phyloP scores from a whole-genome alignment of 2,329 filamentous ascomycete species.

The Phoma sp. region DNA sequence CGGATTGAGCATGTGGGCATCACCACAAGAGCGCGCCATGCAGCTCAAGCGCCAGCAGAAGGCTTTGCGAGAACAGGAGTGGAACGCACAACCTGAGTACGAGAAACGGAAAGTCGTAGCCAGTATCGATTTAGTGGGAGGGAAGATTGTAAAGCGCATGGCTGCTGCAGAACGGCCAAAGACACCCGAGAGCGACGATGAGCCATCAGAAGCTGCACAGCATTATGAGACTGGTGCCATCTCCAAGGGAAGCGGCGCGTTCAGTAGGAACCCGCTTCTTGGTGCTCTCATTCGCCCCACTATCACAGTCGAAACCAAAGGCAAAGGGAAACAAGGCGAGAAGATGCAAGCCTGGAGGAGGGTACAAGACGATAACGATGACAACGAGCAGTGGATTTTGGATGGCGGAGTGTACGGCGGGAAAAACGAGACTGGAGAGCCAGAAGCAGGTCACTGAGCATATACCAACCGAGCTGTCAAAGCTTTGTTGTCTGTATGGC shows the following conservation, averaged over 20 bases:
- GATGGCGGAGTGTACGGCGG: slow-evolving; percentile 60
- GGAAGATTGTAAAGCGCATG: slow-evolving; percentile 78
- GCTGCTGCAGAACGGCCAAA: slow-evolving; percentile 65
- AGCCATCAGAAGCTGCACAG: slow-evolving; percentile 42
- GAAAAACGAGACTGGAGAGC: slow-evolving; percentile 18
- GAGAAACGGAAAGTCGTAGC: slow-evolving; percentile 87
- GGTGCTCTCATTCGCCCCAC: slow-evolving; percentile 71
- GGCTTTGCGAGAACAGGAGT: slow-evolving; percentile 83
- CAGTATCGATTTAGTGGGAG: slow-evolving; percentile 81
- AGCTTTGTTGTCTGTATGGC: background rate
- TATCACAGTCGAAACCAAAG: slow-evolving; percentile 60
- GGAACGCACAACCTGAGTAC: slow-evolving; percentile 83
- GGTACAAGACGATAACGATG: slow-evolving; percentile 61
- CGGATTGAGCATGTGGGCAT: slow-evolving; percentile 81
- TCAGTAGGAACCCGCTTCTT: slow-evolving; percentile 73
- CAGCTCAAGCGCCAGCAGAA: slow-evolving; percentile 88
- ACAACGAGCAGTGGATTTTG: slow-evolving; percentile 62
- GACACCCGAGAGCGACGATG: slow-evolving; percentile 58
- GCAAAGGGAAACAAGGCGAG: slow-evolving; percentile 50
- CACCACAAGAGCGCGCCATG: slow-evolving; percentile 78
- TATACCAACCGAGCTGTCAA: background rate
- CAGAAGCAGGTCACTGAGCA: slow-evolving; percentile 24
- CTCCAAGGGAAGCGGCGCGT: slow-evolving; percentile 60
- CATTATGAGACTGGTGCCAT: slow-evolving; percentile 35
- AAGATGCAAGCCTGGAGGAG: slow-evolving; percentile 56